phyloP scores from a whole-genome alignment of 2,329 filamentous ascomycete species.

The Cladophialophora carrionii region DNA sequence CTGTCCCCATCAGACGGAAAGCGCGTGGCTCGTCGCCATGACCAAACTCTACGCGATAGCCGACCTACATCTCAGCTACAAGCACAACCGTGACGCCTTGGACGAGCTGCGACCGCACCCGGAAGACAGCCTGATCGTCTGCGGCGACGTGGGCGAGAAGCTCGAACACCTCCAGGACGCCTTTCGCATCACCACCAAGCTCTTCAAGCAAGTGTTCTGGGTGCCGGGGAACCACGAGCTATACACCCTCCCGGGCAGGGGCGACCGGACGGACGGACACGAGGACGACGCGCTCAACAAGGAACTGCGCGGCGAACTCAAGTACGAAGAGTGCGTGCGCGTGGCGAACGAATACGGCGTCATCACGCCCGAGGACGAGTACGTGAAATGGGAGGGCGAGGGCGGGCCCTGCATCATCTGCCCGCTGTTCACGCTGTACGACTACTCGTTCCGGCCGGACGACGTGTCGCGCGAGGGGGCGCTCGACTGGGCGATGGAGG shows the following conservation, averaged over 20 bases:
- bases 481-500: constrained; percentile 37
- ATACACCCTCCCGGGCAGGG: constrained; percentile 52
- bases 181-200: constrained; percentile 35
- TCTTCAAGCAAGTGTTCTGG: constrained; percentile 48
- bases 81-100: constrained; percentile 38
- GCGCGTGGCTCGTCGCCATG: background rate
- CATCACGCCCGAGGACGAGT: constrained; percentile 61
- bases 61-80: constrained; percentile 38
- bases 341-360: constrained; percentile 58
- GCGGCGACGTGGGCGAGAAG: constrained; percentile 38
- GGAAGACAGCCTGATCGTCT: constrained; percentile 38
- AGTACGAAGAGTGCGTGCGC: constrained; percentile 60
- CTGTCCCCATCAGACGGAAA: background rate
- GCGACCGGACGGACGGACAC: constrained; percentile 14
- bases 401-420: constrained; percentile 56
- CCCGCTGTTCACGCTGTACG: constrained; percentile 63
- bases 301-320: constrained; percentile 54
- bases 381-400: constrained; percentile 57
- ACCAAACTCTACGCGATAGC: constrained; percentile 39
- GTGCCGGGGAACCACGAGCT: constrained; percentile 63
- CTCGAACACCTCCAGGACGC: constrained; percentile 36
- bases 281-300: constrained; percentile 31
- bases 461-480: constrained; percentile 55
- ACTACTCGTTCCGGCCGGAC: constrained; percentile 61
- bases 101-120: constrained; percentile 31